Evolutionary conservation across 129 eudicot species (phyloP), one percentile per base, ranked within the genome.

Genomic region (Deinandra increscens): DNA sequence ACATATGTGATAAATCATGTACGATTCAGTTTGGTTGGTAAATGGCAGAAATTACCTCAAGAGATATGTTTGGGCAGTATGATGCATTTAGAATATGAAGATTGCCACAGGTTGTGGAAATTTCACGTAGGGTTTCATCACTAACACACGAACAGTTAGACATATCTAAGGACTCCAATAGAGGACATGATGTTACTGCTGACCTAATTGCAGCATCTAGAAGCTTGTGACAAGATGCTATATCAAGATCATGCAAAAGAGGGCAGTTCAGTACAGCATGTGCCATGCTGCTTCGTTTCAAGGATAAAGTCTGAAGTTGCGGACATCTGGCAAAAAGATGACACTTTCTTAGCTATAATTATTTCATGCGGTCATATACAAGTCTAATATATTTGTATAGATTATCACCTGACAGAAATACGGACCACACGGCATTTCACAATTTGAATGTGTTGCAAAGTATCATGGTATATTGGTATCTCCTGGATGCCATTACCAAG

Each of bases 211-310:
- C 97, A 77, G 93, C 95, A 83, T 93, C 99, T 62, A 91, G 80
- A 81, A 93, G 96, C 86, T 93, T 93, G 85, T 93, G 99, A 79
- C 99, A 93, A 68, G 99, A 87, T 44, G 88, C 95, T 53, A 93
- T 93, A 77, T 93, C 99, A 29, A 93, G 88, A 62, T 87, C 91
- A 68, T 39, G 84, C 75, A 93, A 46, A 79, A 93, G 90, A 70
- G 97, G 97, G 72, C 99, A 93, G 81, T 78, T 89, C 61, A 93
- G 84, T 60, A 75, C 88, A 19, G 87, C 95, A 71, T 93, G 95
- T 38, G 95, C 95, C 99, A 93, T 93, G 81, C 89, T 87, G 71
- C 97, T 93, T 18, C 99, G 82, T 82, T 87, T 93, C 69, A 93
- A 79, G 12, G 99, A 93, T 83, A 93, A 77, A 11, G 88, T 83